Evolutionary conservation across 2,329 filamentous ascomycete genomes (phyloP), one percentile per base, ranked within the genome.

Genomic region (Chaetomium sp.): DNA sequence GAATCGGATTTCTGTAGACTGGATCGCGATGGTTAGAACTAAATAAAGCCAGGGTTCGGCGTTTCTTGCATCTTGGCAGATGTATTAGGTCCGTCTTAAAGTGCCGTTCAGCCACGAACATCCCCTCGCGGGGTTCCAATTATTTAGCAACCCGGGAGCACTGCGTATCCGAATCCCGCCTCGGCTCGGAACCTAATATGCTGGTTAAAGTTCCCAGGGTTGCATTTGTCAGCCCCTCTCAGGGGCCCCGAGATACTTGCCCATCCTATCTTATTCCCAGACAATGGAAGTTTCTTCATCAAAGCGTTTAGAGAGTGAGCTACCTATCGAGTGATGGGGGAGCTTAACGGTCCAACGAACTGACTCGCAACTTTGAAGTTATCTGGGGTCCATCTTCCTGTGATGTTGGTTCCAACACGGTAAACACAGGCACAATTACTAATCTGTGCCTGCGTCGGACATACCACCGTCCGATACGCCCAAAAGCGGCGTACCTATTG

Each of bases 1-100:
- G 57, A 4, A 27, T 8, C 21, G 47, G 21, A 33, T 65, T 62
- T 55, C 9, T 47, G 55, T 67, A 67, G 63, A 68, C 62, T 49
- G 56, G 61, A 45, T 60, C 35, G 59, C 38, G 19, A 57, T 54
- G 16, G 19, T 66, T 68, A 68, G 66, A 69, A 62, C 68, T 65
- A 65, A 60, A 42, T 42, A n/a, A 64, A 60, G 59, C 51, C 55
- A 45, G 62, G 10, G 29, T 38, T 54, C 12, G 57, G 29, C 29
- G 1, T 51, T 50, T 35, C 29, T 16, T 7, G 25, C 23, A 21
- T 47, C 4, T 33, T 31, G 16, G 38, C 38, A 5, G 16, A 4
- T 16, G 13, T 38, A 38, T 5, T 5, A 38, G 12, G 19, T 42
- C 3, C n/a, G 4, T 16, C 7, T 7, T n/a, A 7, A 42, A 38